Conservation (phyloP, 176 grass and related monocot genomes). For the Guadua angustifolia region DNA sequence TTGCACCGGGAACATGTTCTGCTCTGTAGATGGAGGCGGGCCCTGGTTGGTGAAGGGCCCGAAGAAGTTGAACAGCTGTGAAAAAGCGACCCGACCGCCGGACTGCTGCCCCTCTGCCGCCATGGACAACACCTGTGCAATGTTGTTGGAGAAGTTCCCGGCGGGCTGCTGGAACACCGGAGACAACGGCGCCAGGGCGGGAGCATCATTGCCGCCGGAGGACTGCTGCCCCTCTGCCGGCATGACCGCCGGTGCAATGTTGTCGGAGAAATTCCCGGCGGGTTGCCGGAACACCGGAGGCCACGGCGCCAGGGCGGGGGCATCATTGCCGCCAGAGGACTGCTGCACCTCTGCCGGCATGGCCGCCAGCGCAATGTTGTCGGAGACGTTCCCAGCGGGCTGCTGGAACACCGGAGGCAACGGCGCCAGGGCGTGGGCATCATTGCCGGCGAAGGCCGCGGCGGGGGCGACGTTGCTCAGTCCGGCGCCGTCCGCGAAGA, state of each 20-base stretch:
- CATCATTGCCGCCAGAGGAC: background rate
- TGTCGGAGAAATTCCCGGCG: background rate
- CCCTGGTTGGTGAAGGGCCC: constrained; percentile 29
- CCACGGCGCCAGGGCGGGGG: background rate
- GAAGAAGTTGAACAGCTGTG: background rate
- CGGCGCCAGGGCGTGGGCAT: background rate
- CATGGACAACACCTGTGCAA: background rate
- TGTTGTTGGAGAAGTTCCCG: background rate
- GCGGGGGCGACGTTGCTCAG: background rate
- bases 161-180: background rate
- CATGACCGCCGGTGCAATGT: background rate
- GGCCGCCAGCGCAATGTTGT: background rate
- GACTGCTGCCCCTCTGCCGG: background rate
- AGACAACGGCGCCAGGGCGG: too few relatives aligned
- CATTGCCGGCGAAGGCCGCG: background rate
- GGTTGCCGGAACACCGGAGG: background rate
- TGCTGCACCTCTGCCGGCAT: background rate
- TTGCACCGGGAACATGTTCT: background rate
- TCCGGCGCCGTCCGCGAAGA: background rate
- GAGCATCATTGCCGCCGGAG: background rate
- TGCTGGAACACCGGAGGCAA: background rate
- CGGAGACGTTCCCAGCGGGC: background rate
- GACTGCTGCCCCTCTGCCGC: background rate
- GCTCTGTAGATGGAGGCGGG: background rate
- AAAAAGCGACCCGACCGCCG: too few relatives aligned